Evolutionary conservation across 352 stramenopile species (phyloP).

Genomic region (Pythium volutum): DNA sequence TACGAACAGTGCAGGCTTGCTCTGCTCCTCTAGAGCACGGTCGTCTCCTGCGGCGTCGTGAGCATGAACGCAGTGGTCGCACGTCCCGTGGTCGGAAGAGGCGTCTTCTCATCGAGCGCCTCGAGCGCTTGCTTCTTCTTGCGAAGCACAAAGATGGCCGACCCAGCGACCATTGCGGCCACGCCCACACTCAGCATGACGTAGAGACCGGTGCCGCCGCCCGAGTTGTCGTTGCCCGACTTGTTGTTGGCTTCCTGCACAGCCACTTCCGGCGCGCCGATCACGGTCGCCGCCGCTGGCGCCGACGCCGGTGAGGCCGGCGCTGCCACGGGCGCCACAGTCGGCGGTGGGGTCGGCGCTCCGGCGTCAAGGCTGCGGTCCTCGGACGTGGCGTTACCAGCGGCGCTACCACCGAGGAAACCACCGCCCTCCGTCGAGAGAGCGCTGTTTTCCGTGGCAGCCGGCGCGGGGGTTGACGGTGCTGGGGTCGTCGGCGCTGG

Average conservation of each 20-base stretch:
- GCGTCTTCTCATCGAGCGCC: constrained; percentile 54
- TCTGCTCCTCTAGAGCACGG: constrained; percentile 37
- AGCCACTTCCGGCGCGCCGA: constrained; percentile 18
- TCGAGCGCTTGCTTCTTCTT: constrained; percentile 69
- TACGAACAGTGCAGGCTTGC: constrained; percentile 3
- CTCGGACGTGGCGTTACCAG: constrained; percentile 2
- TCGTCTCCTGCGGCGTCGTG: constrained; percentile 45
- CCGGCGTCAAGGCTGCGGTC: constrained; percentile 16
- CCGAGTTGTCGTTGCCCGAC: background rate
- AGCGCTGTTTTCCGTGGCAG: constrained; percentile 21
- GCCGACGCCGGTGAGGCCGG: background rate
- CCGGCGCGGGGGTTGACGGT: constrained; percentile 21
- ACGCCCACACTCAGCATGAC: constrained; percentile 33
- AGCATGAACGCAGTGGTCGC: constrained; percentile 34
- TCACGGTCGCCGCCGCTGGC: constrained; percentile 9
- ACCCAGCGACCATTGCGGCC: constrained; percentile 44
- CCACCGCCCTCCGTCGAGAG: constrained; percentile 9
- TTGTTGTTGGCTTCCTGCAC: constrained; percentile 41
- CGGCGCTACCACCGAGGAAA: constrained; percentile 19
- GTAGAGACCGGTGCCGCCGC: constrained; percentile 27
- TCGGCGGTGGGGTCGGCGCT: background rate
- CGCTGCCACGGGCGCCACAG: constrained; percentile 10
- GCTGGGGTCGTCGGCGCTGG: constrained; percentile 32
- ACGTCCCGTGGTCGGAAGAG: constrained; percentile 28
- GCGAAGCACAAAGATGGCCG: constrained; percentile 54